Evolutionary conservation across 1,139 yeast species (phyloP).

Genomic region (Barnettozyma hawaiiensis): DNA sequence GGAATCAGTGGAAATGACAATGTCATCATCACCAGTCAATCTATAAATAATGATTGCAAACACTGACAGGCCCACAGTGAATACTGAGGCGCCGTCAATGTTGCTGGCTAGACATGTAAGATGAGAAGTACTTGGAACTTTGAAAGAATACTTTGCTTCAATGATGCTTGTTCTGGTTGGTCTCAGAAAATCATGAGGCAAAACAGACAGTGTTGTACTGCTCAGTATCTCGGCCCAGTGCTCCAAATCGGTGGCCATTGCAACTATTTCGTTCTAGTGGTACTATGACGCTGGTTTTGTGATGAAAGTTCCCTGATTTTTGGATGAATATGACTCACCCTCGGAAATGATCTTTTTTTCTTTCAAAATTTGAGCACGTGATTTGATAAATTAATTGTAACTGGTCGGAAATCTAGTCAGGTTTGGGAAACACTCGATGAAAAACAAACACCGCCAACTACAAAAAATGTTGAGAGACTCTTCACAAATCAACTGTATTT

Average conservation of each 20-base stretch:
- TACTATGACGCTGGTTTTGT: too few relatives aligned
- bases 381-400: too few relatives aligned
- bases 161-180: constrained; percentile 68
- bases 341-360: background rate
- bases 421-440: background rate
- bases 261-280: background rate
- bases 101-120: constrained; percentile 22
- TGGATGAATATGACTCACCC: background rate
- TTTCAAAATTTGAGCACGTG: background rate
- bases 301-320: background rate
- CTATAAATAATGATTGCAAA: constrained; percentile 71
- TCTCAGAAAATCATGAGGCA: constrained; percentile 83
- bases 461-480: background rate
- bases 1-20: constrained; percentile 69
- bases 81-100: constrained; percentile 31
- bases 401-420: too few relatives aligned
- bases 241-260: constrained; percentile 26
- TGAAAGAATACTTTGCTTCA: constrained; percentile 47
- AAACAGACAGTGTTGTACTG: constrained; percentile 76
- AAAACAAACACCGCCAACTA: constrained; percentile 1
- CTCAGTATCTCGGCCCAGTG: constrained; percentile 69
- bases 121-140: constrained; percentile 28
- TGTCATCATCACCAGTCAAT: constrained; percentile 90
- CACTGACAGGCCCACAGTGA: constrained; percentile 56
- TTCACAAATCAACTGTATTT: background rate